phyloP scores from a whole-genome alignment of 2,329 filamentous ascomycete species.

The Neonectria coccinea region DNA sequence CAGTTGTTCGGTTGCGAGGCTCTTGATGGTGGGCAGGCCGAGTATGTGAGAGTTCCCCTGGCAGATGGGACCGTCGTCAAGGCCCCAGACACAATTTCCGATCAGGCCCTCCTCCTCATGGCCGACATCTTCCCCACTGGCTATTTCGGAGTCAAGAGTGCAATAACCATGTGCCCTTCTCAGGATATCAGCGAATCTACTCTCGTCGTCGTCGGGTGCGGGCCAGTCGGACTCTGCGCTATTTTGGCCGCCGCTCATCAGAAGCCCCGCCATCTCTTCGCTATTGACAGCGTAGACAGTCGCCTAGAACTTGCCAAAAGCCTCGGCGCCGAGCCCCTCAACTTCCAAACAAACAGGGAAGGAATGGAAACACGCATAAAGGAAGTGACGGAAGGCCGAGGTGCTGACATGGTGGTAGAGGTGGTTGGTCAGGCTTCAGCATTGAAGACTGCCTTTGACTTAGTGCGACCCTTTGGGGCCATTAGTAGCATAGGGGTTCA shows the following conservation, averaged over 20 bases:
- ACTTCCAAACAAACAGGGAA: constrained; percentile 76
- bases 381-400: constrained; percentile 81
- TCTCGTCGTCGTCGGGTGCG: constrained; percentile 86
- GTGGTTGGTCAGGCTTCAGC: constrained; percentile 79
- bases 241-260: constrained; percentile 81
- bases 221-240: constrained; percentile 87
- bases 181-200: constrained; percentile 63
- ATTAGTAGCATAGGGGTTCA: constrained; percentile 83
- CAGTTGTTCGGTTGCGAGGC: constrained; percentile 75
- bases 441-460: constrained; percentile 76
- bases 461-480: constrained; percentile 77
- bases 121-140: constrained; percentile 92
- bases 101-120: constrained; percentile 85
- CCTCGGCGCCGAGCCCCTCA: constrained; percentile 85
- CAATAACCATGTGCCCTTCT: constrained; percentile 70
- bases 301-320: constrained; percentile 78
- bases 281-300: constrained; percentile 81
- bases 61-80: constrained; percentile 85
- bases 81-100: constrained; percentile 74
- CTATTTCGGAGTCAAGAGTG: constrained; percentile 85
- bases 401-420: constrained; percentile 87
- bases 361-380: constrained; percentile 76
- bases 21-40: constrained; percentile 84
- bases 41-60: constrained; percentile 83
- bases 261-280: constrained; percentile 80